These are phyloP conservation scores for Funneliformis mosseae DNA, from an alignment of 192 early-diverging fungal genomes.

Conservation along the genomic window DNA sequence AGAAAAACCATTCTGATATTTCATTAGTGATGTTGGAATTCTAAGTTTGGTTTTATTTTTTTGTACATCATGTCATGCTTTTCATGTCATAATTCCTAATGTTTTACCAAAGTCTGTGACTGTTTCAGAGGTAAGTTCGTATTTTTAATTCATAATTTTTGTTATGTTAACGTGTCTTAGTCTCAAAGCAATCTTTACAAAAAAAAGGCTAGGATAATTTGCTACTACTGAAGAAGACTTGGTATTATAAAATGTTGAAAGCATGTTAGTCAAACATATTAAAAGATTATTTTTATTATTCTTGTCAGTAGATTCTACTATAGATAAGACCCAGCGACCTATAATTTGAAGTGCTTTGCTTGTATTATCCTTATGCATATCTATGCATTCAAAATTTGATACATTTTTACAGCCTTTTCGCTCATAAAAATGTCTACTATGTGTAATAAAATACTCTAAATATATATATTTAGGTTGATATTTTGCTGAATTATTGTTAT, in stretches of 20 bases:
- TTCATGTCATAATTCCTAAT: background rate
- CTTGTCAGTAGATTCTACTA: background rate
- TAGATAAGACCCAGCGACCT: background rate
- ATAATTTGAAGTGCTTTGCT: background rate
- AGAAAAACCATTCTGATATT: constrained; percentile 15
- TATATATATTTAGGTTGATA: background rate
- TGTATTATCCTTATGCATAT: background rate
- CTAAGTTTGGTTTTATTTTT: constrained; percentile 9
- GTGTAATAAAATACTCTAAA: constrained; percentile 1
- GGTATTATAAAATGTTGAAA: background rate
- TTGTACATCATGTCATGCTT: background rate
- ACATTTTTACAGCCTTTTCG: background rate
- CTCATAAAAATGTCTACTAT: constrained; percentile 6
- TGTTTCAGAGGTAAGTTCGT: background rate
- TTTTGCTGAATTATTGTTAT: background rate
- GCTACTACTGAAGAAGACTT: background rate
- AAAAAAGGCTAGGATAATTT: background rate
- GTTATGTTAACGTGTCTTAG: background rate
- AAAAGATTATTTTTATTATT: background rate
- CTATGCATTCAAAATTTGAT: background rate
- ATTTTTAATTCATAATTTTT: constrained; percentile 6
- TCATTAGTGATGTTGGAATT: background rate
- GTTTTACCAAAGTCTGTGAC: background rate
- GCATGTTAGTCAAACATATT: background rate
- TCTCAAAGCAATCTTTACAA: background rate